Evolutionary conservation across 176 grass and related monocot genomes (phyloP), one percentile per base, ranked within the genome.

Genomic region (Musa troglodytarum): DNA sequence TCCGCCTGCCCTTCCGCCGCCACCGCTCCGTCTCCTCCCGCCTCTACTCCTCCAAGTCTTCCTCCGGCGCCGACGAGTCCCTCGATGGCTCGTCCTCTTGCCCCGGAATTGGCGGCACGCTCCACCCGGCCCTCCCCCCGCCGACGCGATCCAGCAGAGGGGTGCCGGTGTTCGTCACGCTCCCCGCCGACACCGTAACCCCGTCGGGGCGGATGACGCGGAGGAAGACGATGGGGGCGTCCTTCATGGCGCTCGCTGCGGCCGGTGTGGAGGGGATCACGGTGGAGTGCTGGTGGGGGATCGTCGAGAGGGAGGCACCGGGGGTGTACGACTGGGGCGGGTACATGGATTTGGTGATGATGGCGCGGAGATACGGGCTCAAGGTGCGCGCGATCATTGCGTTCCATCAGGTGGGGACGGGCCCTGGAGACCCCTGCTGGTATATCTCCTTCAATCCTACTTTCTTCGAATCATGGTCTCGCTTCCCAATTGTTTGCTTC

Each of bases 201-300:
- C 73, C 75, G 52, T 79, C 81, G 72, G 86, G 86, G 0, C 78
- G 81, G 78, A 83, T 92, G 54, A 79, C 79, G 25, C 66, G 89
- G 25, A 73, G 75, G 75, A 87, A 82, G 73, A 83, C 89, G 75
- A 88, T 92, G 89, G 75, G 66, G 15, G 86, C 86, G 17, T 92
- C 89, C 72, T 74, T 92, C 72, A 77, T 80, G 29, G 89, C 89
- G 72, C 86, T 92, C 15, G 83, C 89, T 8, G 25, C 62, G 22
- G 81, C 89, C 10, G 89, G 89, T 13, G 89, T 92, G 3, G 79
- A 87, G 4, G 86, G 89, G 54, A 71, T 92, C 1, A 81, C 73
- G 20, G 24, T 92, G 1, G 89, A 92, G 84, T 78, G 83, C 78
- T 92, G 89, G 89, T 92, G 86, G 89, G 89, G 89, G 52, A 66